These are phyloP conservation scores for Eragrostis curvula DNA, from an alignment of 176 grass and related monocot species.

Conservation along the genomic window DNA sequence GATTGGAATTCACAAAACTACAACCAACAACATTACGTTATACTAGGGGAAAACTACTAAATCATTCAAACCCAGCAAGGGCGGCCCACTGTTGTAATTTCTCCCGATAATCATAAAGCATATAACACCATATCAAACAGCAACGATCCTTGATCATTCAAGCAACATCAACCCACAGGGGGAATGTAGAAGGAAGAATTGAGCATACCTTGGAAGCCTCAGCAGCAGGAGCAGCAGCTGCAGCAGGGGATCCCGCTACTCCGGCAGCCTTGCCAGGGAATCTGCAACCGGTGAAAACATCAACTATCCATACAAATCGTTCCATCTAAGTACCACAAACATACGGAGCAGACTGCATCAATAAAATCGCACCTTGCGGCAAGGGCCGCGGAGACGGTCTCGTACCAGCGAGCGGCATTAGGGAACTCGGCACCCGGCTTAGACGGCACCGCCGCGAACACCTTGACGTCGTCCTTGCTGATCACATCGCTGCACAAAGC, in stretches of 20 bases:
- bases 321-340: neutral
- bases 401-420: conserved; percentile 77
- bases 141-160: neutral
- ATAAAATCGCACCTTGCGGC: conserved; percentile 60
- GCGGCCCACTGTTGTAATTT: neutral
- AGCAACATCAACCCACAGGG: neutral
- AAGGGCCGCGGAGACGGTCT: conserved; percentile 52
- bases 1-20: neutral
- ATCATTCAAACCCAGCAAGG: neutral
- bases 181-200: too few relatives aligned
- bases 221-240: conserved; percentile 50
- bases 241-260: conserved; percentile 48
- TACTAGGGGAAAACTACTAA: neutral
- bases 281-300: conserved; percentile 40
- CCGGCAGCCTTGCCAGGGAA: conserved; percentile 75
- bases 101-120: neutral
- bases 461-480: conserved; percentile 84
- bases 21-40: neutral
- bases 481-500: conserved; percentile 53
- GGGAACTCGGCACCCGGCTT: conserved; percentile 71
- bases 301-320: neutral
- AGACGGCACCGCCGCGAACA: conserved; percentile 64
- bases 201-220: conserved; percentile 61
- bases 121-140: neutral
- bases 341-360: neutral